phyloP scores from a whole-genome alignment of 164 flowering plant species.

The Amborella trichopoda region DNA sequence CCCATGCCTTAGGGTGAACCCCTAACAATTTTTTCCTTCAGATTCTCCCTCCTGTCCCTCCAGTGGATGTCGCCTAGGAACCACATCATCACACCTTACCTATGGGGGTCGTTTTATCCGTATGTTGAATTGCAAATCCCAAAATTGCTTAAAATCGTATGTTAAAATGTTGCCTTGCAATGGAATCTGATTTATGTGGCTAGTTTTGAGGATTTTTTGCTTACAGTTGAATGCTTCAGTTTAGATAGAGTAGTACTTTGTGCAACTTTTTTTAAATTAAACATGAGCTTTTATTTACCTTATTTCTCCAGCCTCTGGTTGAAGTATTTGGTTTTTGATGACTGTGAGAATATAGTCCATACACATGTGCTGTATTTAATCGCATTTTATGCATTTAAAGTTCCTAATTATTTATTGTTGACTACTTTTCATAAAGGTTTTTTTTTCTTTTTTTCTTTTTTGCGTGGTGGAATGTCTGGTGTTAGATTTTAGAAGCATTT shows the following conservation, averaged over 20 bases:
- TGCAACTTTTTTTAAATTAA: not conserved
- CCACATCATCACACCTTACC: slow-evolving; percentile 60
- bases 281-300: not conserved
- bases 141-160: not conserved
- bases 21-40: slow-evolving; percentile 17
- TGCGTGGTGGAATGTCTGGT: no score
- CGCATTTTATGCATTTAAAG: no score
- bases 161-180: not conserved
- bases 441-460: no score
- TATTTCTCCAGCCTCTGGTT: not conserved
- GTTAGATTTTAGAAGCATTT: no score
- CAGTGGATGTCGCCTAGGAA: slow-evolving; percentile 40
- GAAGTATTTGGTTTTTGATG: no score
- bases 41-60: slow-evolving; percentile 78
- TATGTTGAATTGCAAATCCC: no score
- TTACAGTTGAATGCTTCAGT: not conserved
- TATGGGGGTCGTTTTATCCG: slow-evolving; percentile 71
- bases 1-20: not conserved
- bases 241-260: not conserved
- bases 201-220: no score
- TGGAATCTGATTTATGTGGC: no score
- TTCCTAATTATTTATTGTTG: no score
- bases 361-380: no score
- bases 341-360: no score
- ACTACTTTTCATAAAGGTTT: no score